phyloP scores from a whole-genome alignment of 2,329 filamentous ascomycete species.

The Furcasterigmium sp. region DNA sequence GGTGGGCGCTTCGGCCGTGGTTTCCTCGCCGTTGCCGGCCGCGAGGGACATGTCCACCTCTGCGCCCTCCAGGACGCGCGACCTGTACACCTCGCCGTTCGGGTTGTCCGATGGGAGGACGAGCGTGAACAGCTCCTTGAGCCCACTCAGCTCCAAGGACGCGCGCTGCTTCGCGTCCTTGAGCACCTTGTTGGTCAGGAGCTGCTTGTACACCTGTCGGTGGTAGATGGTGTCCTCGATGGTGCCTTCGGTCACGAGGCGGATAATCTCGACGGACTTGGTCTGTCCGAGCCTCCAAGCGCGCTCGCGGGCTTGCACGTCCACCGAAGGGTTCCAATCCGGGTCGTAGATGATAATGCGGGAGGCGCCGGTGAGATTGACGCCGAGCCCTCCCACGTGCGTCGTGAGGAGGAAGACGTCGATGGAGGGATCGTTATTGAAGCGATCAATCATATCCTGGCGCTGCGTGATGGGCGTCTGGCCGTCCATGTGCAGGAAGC shows the following conservation, averaged over 20 bases:
- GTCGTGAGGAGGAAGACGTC: conserved; percentile 93
- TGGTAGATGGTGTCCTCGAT: conserved; percentile 99
- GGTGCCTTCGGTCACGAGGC: conserved; percentile 95
- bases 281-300: conserved; percentile 96
- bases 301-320: conserved; percentile 89
- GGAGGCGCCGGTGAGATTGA: conserved; percentile 91
- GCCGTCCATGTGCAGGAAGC: conserved; percentile 89
- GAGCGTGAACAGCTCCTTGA: conserved; percentile 87
- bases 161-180: conserved; percentile 91
- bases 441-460: conserved; percentile 87
- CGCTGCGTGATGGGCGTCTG: conserved; percentile 81
- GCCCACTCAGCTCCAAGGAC: conserved; percentile 81
- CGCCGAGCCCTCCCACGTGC: conserved; percentile 87
- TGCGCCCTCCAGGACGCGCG: conserved; percentile 71
- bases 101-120: conserved; percentile 55
- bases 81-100: background rate
- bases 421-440: conserved; percentile 75
- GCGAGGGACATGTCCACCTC: conserved; percentile 49
- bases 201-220: conserved; percentile 97
- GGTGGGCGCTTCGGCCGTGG: background rate
- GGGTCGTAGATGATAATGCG: conserved; percentile 98
- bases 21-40: conserved; percentile 3
- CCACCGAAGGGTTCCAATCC: conserved; percentile 97
- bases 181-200: conserved; percentile 92
- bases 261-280: conserved; percentile 90